Evolutionary conservation across 2,329 filamentous ascomycete species (phyloP), one percentile per base, ranked within the genome.

Genomic region (Colletotrichum somersetense): DNA sequence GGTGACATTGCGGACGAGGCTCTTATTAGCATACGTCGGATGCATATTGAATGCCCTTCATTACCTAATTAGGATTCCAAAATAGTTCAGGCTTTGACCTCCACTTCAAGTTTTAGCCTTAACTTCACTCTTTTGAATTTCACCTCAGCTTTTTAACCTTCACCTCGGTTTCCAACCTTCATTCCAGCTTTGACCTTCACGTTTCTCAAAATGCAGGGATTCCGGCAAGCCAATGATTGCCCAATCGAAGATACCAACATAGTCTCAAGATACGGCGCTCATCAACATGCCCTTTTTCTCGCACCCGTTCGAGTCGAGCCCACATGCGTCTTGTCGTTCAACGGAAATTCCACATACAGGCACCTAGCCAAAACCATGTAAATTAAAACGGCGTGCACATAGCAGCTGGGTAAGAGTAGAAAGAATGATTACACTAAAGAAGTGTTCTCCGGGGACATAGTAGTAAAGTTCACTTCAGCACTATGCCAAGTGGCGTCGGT

Each of bases 101-200:
- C 11, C 30, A n/a, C 11, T 16, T 2, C 53, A 38, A 11, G 20
- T 5, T 38, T 23, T 7, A 56, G 26, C 33, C 33, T 56, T 16
- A 33, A n/a, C 53, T 56, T 20, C 53, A 38, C 26, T n/a, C 18
- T 46, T 38, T 56, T 56, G n/a, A 14, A 33, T 35, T 56, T 38
- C 26, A 38, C 20, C 35, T 56, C 33, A 38, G 18, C 33, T 40
- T 35, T 35, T 57, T 57, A 57, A 57, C 33, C 53, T 57, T 57
- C 53, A 40, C 35, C 23, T 57, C 55, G 18, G 20, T 14, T 57
- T 57, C 30, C 55, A 57, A 57, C 33, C 14, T 57, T 57, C 12
- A 14, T 20, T 57, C 35, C 55, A 57, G 55, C 55, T 57, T 57
- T 57, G 55, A 57, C 55, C 55, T 40, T 57, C 35, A 16, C 2